Evolutionary conservation across 2,329 filamentous ascomycete genomes (phyloP).

Genomic region (Lasiodiplodia hormozganensis): DNA sequence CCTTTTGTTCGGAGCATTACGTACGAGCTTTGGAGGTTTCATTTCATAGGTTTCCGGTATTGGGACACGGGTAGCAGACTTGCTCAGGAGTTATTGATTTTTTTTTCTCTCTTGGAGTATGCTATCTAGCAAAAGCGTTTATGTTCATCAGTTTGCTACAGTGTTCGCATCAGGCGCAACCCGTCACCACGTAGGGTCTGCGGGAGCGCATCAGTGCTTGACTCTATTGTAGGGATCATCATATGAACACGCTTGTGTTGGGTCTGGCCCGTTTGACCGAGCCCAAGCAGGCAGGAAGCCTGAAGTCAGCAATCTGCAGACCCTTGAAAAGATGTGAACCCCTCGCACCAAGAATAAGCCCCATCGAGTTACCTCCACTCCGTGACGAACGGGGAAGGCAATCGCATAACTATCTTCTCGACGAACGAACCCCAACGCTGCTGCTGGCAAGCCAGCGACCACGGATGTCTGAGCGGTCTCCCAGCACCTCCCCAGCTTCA

Average conservation of each 20-base stretch:
- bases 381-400: constrained; percentile 62
- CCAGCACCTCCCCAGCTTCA: constrained; percentile 42
- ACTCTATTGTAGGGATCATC: constrained; percentile 98
- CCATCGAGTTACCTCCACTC: constrained; percentile 93
- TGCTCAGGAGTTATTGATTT: constrained; percentile 3
- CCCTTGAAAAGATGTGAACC: constrained; percentile 62
- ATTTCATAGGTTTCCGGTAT: neutral
- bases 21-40: neutral
- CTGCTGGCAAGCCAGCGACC: constrained; percentile 35
- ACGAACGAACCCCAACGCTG: constrained; percentile 73
- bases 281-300: constrained; percentile 51
- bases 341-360: constrained; percentile 99
- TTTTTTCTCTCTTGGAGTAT: neutral
- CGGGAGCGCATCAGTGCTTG: constrained; percentile 83
- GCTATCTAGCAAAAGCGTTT: constrained; percentile 10
- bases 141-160: constrained; percentile 54
- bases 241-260: constrained; percentile 64
- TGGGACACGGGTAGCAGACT: neutral
- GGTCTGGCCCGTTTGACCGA: constrained; percentile 75
- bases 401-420: constrained; percentile 99
- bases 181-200: constrained; percentile 55
- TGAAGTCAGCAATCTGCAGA: constrained; percentile 49
- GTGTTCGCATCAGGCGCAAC: constrained; percentile 32
- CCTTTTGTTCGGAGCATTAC: neutral
- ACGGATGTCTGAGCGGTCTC: constrained; percentile 32